Evolutionary conservation across 257 asterid species (phyloP).

Genomic region (Lantana camara): DNA sequence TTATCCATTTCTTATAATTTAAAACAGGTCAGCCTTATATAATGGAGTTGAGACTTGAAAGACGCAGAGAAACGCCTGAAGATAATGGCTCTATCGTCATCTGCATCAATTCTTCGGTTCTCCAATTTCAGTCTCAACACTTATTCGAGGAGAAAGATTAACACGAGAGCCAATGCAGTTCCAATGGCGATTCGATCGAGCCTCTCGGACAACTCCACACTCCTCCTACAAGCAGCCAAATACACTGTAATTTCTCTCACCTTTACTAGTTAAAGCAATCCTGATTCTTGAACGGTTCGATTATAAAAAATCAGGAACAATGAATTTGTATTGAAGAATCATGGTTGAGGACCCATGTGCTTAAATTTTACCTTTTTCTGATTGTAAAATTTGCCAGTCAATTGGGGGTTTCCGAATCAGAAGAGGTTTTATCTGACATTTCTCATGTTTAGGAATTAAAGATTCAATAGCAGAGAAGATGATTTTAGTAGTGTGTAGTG

Average conservation of each 20-base stretch:
- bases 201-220: slow-evolving; percentile 42
- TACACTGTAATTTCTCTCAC: slow-evolving; percentile 47
- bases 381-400: too few species aligned
- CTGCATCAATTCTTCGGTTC: slow-evolving; percentile 36
- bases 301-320: not conserved
- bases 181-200: slow-evolving; percentile 42
- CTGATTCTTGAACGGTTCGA: not conserved
- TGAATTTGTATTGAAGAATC: not conserved
- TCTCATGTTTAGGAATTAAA: not conserved
- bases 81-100: slow-evolving; percentile 41
- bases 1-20: not conserved
- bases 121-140: slow-evolving; percentile 15
- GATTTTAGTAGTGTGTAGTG: not conserved
- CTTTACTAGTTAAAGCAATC: not conserved
- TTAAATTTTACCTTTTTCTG: too few species aligned
- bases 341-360: not conserved
- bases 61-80: slow-evolving; percentile 8
- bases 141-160: slow-evolving; percentile 19
- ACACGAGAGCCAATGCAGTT: slow-evolving; percentile 23
- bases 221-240: slow-evolving; percentile 64
- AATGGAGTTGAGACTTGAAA: slow-evolving; percentile 2
- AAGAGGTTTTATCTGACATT: not conserved
- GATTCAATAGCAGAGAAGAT: not conserved
- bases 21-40: not conserved
- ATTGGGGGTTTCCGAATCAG: slow-evolving; percentile 5